Evolutionary conservation across 495 filamentous ascomycete species (phyloP).

Genomic region (Amorphotheca resinae): DNA sequence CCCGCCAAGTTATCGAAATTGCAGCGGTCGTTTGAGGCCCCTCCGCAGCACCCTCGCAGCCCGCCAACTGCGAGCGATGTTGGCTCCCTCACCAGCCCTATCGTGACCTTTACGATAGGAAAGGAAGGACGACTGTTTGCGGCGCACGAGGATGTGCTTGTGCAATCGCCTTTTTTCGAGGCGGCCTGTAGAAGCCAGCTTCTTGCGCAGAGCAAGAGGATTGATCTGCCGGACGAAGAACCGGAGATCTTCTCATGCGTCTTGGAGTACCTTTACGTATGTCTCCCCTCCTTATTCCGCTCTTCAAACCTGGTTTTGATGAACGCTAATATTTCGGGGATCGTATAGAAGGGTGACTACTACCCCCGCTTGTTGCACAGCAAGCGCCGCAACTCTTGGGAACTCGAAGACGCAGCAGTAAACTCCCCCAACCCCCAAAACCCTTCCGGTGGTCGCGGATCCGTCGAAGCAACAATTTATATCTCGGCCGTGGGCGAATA

Average conservation of each 20-base stretch:
- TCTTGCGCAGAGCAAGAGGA: slow-evolving; percentile 50
- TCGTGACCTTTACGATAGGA: slow-evolving; percentile 72
- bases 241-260: slow-evolving; percentile 84
- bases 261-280: slow-evolving; percentile 72
- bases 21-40: slow-evolving; percentile 29
- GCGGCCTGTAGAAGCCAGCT: slow-evolving; percentile 47
- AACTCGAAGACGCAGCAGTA: slow-evolving; percentile 44
- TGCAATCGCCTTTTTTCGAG: slow-evolving; percentile 64
- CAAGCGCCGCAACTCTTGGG: slow-evolving; percentile 53
- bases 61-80: slow-evolving; percentile 16
- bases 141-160: slow-evolving; percentile 77
- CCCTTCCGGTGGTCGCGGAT: slow-evolving; percentile 20
- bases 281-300: slow-evolving; percentile 6
- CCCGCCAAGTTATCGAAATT: slow-evolving; percentile 47
- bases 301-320: background rate
- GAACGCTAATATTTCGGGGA: background rate
- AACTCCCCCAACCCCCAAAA: slow-evolving; percentile 26
- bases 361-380: slow-evolving; percentile 65
- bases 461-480: slow-evolving; percentile 53
- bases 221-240: slow-evolving; percentile 72
- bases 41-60: slow-evolving; percentile 2
- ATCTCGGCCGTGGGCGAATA: slow-evolving; percentile 50
- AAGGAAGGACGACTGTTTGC: slow-evolving; percentile 73
- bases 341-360: slow-evolving; percentile 62
- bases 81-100: slow-evolving; percentile 46